Percentiles rank a stretch among this genome's conserved stretches.
phyloP scores from a whole-genome alignment of 192 early-diverging fungal species.

The Gamsiella multidivaricata region DNA sequence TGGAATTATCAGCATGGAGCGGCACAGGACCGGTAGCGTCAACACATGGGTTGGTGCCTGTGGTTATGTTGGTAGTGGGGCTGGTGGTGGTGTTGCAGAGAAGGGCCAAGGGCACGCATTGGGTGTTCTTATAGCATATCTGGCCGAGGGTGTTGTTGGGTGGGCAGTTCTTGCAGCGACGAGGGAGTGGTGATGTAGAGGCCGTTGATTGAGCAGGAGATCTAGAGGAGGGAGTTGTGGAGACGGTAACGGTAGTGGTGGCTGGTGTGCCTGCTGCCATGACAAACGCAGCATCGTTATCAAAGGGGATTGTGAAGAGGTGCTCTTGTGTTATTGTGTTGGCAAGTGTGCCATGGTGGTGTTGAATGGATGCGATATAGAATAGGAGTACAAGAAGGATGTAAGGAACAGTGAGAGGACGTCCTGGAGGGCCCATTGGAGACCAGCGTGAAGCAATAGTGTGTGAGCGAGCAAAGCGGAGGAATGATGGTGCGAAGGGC shows the following conservation, averaged over 20 bases:
- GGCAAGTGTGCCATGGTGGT: not conserved
- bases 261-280: not conserved
- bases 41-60: not conserved
- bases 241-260: not conserved
- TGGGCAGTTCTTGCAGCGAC: not conserved
- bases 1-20: not conserved
- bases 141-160: slow-evolving; percentile 9
- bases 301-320: no score
- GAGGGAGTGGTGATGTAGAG: not conserved
- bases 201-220: not conserved
- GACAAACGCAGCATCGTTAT: no score
- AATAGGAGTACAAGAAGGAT: not conserved
- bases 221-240: not conserved
- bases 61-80: not conserved
- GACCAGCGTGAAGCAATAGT: not conserved
- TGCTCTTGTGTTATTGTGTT: no score
- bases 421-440: slow-evolving; percentile 13
- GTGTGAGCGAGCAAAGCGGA: not conserved
- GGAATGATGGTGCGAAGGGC: no score
- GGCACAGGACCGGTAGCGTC: not conserved
- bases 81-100: slow-evolving; percentile 1
- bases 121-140: slow-evolving; percentile 21
- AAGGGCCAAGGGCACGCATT: slow-evolving; percentile 12
- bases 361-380: not conserved
- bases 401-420: no score